These are phyloP conservation scores for Jatropha curcas DNA, from an alignment of 345 rosid species.

Conservation along the genomic window DNA sequence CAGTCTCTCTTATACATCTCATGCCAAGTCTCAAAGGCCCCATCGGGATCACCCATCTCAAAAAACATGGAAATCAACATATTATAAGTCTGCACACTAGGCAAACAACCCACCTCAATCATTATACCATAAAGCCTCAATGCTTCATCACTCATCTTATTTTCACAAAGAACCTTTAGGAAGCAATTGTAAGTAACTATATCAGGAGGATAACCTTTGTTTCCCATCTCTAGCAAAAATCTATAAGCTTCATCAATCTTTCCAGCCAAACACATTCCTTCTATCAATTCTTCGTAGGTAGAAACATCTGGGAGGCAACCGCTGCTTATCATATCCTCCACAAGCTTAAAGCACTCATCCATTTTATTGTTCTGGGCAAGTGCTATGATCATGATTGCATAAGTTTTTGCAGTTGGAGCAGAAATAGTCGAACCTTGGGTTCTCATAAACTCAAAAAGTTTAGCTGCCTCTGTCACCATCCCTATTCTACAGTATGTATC, in stretches of 20 bases:
- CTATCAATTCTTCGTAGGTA: slow-evolving; percentile 74
- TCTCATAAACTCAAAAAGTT: slow-evolving; percentile 81
- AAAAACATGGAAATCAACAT: slow-evolving; percentile 84
- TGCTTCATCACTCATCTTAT: slow-evolving; percentile 64
- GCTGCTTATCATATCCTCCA: slow-evolving; percentile 68
- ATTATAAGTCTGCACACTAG: slow-evolving; percentile 86
- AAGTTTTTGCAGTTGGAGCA: slow-evolving; percentile 86
- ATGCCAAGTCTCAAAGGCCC: slow-evolving; percentile 75
- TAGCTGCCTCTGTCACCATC: slow-evolving; percentile 73
- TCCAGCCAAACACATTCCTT: slow-evolving; percentile 80
- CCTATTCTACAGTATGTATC: slow-evolving; percentile 82
- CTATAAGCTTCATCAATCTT: slow-evolving; percentile 73
- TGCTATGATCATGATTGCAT: slow-evolving; percentile 69
- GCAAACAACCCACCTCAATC: slow-evolving; percentile 63
- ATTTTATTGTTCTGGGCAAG: slow-evolving; percentile 56
- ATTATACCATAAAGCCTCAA: slow-evolving; percentile 61
- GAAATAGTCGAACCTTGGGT: slow-evolving; percentile 74
- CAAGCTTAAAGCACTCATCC: slow-evolving; percentile 64
- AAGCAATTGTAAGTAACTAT: slow-evolving; percentile 88
- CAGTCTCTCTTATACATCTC: slow-evolving; percentile 75
- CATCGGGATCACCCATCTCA: slow-evolving; percentile 62
- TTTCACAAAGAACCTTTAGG: slow-evolving; percentile 80
- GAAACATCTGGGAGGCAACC: slow-evolving; percentile 95
- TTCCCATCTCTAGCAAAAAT: slow-evolving; percentile 81
- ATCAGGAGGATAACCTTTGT: slow-evolving; percentile 85